A percentile compares a stretch with the other conserved stretches of the same genome.
phyloP scores from a whole-genome alignment of 441 rosid species.

The Arabidopsis lyrata region DNA sequence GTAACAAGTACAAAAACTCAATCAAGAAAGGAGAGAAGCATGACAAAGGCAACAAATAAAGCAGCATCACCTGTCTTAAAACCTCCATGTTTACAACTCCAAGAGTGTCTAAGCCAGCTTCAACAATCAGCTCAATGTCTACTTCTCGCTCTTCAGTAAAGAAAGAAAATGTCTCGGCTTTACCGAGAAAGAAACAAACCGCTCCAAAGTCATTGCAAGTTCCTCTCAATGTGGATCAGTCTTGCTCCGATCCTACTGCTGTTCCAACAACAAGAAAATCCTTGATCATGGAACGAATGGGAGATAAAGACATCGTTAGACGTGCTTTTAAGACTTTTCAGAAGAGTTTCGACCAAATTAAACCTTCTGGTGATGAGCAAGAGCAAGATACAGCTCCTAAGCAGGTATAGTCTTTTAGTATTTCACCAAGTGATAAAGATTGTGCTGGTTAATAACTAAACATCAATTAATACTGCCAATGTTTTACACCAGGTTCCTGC shows the following conservation, averaged over 20 bases:
- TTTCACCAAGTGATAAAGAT: conserved; percentile 11
- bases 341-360: conserved; percentile 51
- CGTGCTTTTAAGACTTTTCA: conserved; percentile 90
- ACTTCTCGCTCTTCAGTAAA: conserved; percentile 50
- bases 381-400: conserved; percentile 55
- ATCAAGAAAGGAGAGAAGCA: conserved; percentile 49
- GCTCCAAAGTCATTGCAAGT: conserved; percentile 72
- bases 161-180: conserved; percentile 47
- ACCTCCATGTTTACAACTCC: conserved; percentile 53
- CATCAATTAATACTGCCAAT: conserved; percentile 3
- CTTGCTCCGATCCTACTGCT: conserved; percentile 51
- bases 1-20: conserved; percentile 34
- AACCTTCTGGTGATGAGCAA: conserved; percentile 50
- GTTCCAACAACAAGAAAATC: conserved; percentile 58
- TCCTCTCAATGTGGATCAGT: conserved; percentile 60
- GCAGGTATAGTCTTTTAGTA: conserved; percentile 53
- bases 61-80: conserved; percentile 53
- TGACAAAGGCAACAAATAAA: conserved; percentile 59
- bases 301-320: conserved; percentile 91
- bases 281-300: conserved; percentile 94
- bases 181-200: conserved; percentile 61
- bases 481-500: conserved; percentile 52
- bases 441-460: neutral
- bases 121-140: conserved; percentile 48
- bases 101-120: conserved; percentile 55